These are phyloP conservation scores for Calonectria hawksworthii DNA, from an alignment of 2,329 filamentous ascomycete genomes.

Conservation along the genomic window DNA sequence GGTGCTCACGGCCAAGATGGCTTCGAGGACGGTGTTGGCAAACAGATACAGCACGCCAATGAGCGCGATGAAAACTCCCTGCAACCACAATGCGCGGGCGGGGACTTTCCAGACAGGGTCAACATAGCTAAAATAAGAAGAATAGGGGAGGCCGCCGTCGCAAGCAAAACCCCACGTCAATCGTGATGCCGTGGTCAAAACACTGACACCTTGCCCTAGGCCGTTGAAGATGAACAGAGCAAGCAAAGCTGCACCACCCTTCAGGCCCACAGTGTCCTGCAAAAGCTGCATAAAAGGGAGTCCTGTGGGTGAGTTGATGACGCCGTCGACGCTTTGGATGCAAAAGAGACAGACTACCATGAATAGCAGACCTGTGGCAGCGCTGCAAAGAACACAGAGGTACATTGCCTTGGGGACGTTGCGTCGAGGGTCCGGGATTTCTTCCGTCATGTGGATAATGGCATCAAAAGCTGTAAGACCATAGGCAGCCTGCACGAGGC, in stretches of 20 bases:
- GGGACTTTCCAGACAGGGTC: constrained; percentile 66
- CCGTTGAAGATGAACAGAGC: constrained; percentile 69
- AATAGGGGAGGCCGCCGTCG: constrained; percentile 62
- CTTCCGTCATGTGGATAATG: constrained; percentile 71
- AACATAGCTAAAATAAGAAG: constrained; percentile 58
- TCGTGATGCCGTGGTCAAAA: constrained; percentile 65
- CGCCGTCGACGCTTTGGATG: constrained; percentile 59
- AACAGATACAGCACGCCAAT: constrained; percentile 70
- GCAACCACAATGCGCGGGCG: constrained; percentile 64
- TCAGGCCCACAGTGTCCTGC: constrained; percentile 50
- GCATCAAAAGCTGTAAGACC: constrained; percentile 66
- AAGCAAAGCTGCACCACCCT: constrained; percentile 59
- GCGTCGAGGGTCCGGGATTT: constrained; percentile 65
- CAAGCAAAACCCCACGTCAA: constrained; percentile 68
- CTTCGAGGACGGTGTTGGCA: constrained; percentile 64
- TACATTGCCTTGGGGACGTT: constrained; percentile 66
- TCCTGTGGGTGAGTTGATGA: constrained; percentile 55
- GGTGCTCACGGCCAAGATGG: constrained; percentile 68
- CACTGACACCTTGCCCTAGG: constrained; percentile 64
- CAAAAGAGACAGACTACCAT: constrained; percentile 65
- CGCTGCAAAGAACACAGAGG: constrained; percentile 62
- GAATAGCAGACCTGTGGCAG: constrained; percentile 63
- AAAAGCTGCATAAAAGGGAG: constrained; percentile 65
- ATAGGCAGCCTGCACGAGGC: constrained; percentile 69
- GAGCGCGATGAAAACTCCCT: constrained; percentile 56